Percentiles rank a stretch among this genome's conserved stretches.
Conservation (phyloP, 148 eudicot genomes). For the Rhododendron vialii region DNA sequence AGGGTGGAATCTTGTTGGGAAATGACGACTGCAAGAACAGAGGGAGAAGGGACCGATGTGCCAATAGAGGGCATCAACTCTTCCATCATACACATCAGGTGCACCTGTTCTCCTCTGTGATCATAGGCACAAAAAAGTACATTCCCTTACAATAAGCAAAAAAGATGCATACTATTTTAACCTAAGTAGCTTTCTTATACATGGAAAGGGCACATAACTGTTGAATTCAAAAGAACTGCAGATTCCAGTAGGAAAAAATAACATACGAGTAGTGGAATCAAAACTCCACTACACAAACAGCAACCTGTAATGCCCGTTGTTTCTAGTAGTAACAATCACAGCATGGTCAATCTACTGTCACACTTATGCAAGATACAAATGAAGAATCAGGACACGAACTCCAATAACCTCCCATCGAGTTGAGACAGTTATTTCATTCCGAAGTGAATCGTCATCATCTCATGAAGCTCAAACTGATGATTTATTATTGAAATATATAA, state of each 20-base stretch:
- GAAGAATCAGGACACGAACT: not conserved
- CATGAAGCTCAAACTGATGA: constrained; percentile 7
- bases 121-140: constrained; percentile 30
- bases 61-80: constrained; percentile 95
- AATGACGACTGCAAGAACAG: constrained; percentile 73
- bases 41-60: constrained; percentile 77
- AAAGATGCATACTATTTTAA: not conserved
- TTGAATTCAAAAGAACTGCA: not conserved
- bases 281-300: not conserved
- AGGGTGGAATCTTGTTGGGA: constrained; percentile 74
- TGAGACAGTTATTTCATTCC: not conserved
- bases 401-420: not conserved
- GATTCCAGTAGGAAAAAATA: not conserved
- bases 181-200: not conserved
- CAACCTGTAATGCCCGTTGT: not conserved
- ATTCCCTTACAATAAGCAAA: constrained; percentile 2
- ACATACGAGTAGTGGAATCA: not conserved
- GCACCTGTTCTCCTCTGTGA: constrained; percentile 90
- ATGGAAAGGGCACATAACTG: not conserved
- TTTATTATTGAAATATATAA: not conserved
- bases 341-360: not conserved
- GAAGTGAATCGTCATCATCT: not conserved
- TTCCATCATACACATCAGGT: constrained; percentile 72
- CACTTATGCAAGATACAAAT: not conserved
- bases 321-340: not conserved